Evolutionary conservation across 108 stramenopile genomes (phyloP).

Genomic region (Mayamaea pseudoterrestris): DNA sequence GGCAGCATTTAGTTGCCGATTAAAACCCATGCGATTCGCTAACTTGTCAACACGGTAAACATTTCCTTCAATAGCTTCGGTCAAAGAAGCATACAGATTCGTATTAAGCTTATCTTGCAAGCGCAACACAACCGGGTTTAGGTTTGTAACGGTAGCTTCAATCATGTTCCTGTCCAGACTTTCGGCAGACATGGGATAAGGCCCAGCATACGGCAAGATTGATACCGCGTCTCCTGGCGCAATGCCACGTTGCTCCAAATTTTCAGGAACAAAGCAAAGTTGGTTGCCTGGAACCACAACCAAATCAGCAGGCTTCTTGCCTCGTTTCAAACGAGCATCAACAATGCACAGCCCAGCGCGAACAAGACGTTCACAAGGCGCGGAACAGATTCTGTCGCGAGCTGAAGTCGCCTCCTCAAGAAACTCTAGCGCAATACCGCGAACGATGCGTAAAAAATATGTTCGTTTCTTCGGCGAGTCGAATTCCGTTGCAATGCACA

Average conservation of each 20-base stretch:
- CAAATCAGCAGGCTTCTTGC: constrained; percentile 74
- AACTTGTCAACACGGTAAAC: constrained; percentile 87
- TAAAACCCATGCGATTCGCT: constrained; percentile 89
- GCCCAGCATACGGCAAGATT: constrained; percentile 83
- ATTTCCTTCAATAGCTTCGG: constrained; percentile 64
- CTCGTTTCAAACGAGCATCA: constrained; percentile 65
- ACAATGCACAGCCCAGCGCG: constrained; percentile 80
- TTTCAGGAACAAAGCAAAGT: constrained; percentile 82
- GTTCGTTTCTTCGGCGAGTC: constrained; percentile 71
- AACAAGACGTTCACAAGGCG: constrained; percentile 80
- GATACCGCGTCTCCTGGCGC: constrained; percentile 86
- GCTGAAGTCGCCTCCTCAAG: constrained; percentile 84
- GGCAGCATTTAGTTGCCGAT: constrained; percentile 77
- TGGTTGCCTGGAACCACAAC: constrained; percentile 78
- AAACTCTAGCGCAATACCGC: constrained; percentile 84
- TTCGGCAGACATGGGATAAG: constrained; percentile 86
- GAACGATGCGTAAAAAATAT: constrained; percentile 81
- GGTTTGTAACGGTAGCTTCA: constrained; percentile 80
- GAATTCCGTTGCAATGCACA: constrained; percentile 87
- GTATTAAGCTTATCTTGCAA: constrained; percentile 80
- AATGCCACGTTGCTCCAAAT: constrained; percentile 78
- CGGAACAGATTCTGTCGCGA: constrained; percentile 83
- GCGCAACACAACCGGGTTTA: constrained; percentile 68
- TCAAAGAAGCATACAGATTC: constrained; percentile 56
- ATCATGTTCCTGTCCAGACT: constrained; percentile 86